Conservation (phyloP, 2,329 filamentous ascomycete genomes). For the Bipolaris sorokiniana region DNA sequence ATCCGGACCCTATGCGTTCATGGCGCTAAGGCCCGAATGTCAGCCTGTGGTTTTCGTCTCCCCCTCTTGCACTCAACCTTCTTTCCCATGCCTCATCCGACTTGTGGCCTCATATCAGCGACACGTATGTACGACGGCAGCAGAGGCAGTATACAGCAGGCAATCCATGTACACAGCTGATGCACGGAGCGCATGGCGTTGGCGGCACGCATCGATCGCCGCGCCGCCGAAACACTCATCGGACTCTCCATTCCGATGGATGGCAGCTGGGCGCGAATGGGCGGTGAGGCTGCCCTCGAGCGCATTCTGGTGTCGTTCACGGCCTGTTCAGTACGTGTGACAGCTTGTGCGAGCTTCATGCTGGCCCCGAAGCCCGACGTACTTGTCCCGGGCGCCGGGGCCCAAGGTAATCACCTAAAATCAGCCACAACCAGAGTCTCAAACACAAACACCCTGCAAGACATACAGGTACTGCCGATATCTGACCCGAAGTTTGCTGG, state of each 20-base stretch:
- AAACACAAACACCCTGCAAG: slow-evolving; percentile 15
- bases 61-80: not conserved
- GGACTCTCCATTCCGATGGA: slow-evolving; percentile 2
- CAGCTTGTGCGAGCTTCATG: slow-evolving; percentile 16
- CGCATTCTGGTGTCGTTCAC: slow-evolving; percentile 5
- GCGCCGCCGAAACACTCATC: slow-evolving; percentile 1
- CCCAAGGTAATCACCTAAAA: slow-evolving; percentile 13
- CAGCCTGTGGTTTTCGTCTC: slow-evolving; percentile 1
- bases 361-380: slow-evolving; percentile 18
- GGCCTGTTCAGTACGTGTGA: slow-evolving; percentile 3
- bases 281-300: slow-evolving; percentile 2
- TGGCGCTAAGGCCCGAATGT: slow-evolving; percentile 1
- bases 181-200: slow-evolving; percentile 3
- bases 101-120: not conserved
- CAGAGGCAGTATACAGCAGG: not conserved
- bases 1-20: slow-evolving; percentile 14
- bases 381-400: slow-evolving; percentile 20
- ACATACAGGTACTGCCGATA: slow-evolving; percentile 3
- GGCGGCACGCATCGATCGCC: slow-evolving; percentile 8
- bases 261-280: slow-evolving; percentile 2
- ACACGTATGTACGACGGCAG: not conserved
- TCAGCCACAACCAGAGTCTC: slow-evolving; percentile 11
- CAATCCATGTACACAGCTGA: not conserved
- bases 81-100: not conserved
- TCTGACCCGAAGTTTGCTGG: not conserved